Conservation (phyloP, 306 rosid genomes). For the Astragalus glycyphyllos region DNA sequence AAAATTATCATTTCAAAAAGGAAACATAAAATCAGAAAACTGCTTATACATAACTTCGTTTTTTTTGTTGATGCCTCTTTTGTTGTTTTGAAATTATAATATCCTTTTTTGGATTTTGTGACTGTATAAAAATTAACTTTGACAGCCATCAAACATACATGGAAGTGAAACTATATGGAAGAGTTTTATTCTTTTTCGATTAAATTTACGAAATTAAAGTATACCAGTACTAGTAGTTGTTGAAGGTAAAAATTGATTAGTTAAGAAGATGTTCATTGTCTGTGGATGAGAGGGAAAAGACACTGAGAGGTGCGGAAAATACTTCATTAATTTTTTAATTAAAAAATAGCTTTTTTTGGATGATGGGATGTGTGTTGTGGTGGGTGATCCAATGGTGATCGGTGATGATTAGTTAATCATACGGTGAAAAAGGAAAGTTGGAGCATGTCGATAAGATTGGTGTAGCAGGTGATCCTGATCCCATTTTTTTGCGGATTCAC, state of each 20-base stretch:
- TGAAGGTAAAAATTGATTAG: neutral
- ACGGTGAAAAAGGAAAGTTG: neutral
- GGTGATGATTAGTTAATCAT: slow-evolving; percentile 18
- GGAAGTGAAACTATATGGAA: no score
- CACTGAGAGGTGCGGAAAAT: no score
- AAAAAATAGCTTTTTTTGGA: no score
- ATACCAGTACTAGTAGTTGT: no score
- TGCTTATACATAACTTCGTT: neutral
- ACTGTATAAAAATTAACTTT: no score
- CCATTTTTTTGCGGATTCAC: neutral
- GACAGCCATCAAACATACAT: neutral
- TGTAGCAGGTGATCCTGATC: neutral
- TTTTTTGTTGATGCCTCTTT: neutral
- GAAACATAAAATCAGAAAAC: no score
- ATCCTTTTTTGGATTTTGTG: no score
- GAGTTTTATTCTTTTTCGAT: neutral
- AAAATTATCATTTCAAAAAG: neutral
- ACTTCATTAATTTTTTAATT: no score
- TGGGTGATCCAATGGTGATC: slow-evolving; percentile 19
- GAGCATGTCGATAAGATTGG: neutral
- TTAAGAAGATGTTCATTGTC: neutral
- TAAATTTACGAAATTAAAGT: neutral
- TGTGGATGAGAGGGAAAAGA: no score
- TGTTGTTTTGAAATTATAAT: neutral
- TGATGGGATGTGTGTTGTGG: neutral